Percentiles rank a stretch among this genome's conserved stretches.
Conservation (phyloP, 768 basidiomycete genomes). For the Candolleomyces aberdarensis region DNA sequence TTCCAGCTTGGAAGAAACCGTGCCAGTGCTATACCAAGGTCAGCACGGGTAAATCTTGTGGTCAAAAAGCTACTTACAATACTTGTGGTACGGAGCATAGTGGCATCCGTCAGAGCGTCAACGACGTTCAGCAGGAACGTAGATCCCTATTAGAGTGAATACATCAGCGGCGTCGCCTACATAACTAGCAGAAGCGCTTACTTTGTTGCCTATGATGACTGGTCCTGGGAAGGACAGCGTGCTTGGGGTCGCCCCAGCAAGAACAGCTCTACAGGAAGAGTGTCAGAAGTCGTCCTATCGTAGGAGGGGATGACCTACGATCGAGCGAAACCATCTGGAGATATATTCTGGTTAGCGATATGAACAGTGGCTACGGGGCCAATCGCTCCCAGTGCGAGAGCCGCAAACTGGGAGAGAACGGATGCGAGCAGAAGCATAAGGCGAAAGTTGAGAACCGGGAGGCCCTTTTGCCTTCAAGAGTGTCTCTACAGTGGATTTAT, state of each 20-base stretch:
- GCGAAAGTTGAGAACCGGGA: background rate
- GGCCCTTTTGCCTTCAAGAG: background rate
- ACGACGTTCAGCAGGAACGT: conserved; percentile 44
- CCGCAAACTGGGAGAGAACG: background rate
- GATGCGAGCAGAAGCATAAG: background rate
- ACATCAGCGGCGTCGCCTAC: background rate
- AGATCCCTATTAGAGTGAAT: conserved; percentile 24
- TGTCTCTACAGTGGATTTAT: background rate
- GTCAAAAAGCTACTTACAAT: conserved; percentile 32
- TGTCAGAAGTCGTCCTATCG: background rate
- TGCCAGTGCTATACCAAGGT: conserved; percentile 40
- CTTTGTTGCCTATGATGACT: conserved; percentile 12
- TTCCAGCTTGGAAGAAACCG: conserved; percentile 34
- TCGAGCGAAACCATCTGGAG: conserved; percentile 12
- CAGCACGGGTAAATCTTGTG: too few species aligned
- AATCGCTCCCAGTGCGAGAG: background rate
- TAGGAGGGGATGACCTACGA: conserved; percentile 3
- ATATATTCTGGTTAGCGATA: conserved; percentile 4
- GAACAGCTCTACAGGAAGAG: background rate
- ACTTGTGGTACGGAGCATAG: conserved; percentile 46
- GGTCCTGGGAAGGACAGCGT: conserved; percentile 12
- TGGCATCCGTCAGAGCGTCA: conserved; percentile 42
- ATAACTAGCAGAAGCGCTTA: background rate
- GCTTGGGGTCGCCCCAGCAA: conserved; percentile 13
- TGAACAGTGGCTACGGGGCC: conserved; percentile 1